Evolutionary conservation across 1,139 yeast species (phyloP), one percentile per base, ranked within the genome.

Genomic region (Arxiozyma heterogenica): DNA sequence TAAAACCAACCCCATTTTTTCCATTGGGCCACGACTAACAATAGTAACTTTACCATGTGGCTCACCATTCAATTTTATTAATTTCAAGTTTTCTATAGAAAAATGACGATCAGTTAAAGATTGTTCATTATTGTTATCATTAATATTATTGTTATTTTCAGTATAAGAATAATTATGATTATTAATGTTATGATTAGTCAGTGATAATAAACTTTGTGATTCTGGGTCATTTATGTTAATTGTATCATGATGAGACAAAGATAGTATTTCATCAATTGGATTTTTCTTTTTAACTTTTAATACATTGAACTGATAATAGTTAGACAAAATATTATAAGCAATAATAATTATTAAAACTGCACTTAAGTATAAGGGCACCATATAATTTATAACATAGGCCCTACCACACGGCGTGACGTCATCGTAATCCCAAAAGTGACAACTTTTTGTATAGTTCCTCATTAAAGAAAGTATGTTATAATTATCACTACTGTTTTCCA

Each of bases 41-140:
- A 72, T 63, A 52, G 73, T 66, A 17, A 71, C 61, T 6, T 67
- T 66, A 2, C 87, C 87, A 55, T 77, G 80, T n/a, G 82, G 79
- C 8, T 77, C 73, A 15, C 86, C 88, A 62, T 81, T 61, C 8
- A 65, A 47, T 51, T 68, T 67, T 1, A 61, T 57, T 1, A 67
- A 59, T 8, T 68, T 63, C 2, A 70, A 51, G 7, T 66, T 65
- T n/a, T 66, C 64, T 7, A 70, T 63, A 43, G 70, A 68, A 41
- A 68, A 69, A 59, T 70, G 72, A 18, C 64, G 57, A 42, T 59
- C 63, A 49, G 65, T 64, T 12, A 68, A 50, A 8, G 52, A 51
- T 22, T 65, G 63, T 1, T 63, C 59, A 46, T 21, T 20, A 8
- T 57, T 53, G 25, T 52, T 57, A 22, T 51, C 41, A 17, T 18